phyloP scores from a whole-genome alignment of 345 rosid genomes.

The Salix exigua region DNA sequence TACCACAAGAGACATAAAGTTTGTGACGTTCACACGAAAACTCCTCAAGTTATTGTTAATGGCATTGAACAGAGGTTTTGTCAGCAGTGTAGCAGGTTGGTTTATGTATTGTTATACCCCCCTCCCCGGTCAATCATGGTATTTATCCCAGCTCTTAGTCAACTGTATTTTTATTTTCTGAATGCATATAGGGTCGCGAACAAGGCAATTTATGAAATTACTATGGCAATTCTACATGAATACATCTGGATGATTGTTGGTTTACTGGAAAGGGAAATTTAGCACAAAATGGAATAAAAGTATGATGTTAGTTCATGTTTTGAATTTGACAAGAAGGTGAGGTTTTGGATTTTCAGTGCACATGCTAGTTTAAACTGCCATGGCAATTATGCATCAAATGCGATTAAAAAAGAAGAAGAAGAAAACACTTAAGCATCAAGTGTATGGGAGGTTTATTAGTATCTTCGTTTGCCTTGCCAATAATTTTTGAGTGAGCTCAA shows the following conservation, averaged over 20 bases:
- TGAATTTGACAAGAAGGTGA: neutral
- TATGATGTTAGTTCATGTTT: neutral
- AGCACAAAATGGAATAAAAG: neutral
- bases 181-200: neutral
- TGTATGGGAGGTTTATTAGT: neutral
- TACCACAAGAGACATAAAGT: conserved; percentile 83
- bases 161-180: neutral
- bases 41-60: conserved; percentile 57
- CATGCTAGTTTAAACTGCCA: neutral
- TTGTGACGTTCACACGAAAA: conserved; percentile 73
- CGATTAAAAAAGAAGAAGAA: too few species aligned
- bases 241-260: neutral
- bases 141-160: neutral
- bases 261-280: neutral
- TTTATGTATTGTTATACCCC: neutral
- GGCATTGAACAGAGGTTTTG: conserved; percentile 79
- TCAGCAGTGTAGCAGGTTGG: conserved; percentile 90
- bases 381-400: neutral
- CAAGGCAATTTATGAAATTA: neutral
- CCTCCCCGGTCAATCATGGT: neutral
- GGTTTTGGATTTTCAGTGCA: neutral
- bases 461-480: neutral
- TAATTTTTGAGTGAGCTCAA: neutral
- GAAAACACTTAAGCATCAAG: neutral
- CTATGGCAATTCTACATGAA: neutral